Evolutionary conservation across 768 basidiomycete species (phyloP), one percentile per base, ranked within the genome.

Genomic region (Mycena albidolilacea): DNA sequence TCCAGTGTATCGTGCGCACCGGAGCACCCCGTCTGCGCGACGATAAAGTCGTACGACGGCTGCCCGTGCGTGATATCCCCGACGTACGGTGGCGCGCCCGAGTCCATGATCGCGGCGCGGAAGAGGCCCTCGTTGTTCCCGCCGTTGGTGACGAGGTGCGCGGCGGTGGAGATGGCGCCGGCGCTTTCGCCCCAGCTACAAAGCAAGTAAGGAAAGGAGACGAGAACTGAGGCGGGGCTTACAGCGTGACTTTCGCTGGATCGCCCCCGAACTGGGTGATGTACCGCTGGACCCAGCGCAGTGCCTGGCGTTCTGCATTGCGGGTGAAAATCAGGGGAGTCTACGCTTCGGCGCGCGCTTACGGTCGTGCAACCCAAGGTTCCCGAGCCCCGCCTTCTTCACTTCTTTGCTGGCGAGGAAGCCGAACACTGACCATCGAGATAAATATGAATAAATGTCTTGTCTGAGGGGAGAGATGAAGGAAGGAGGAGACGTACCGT

Each of bases 221-320:
- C n/a, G 43, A n/a, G 23, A 12, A 17, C 38, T 48, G 46, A 12
- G 46, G 19, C 7, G 7, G 10, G 8, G 64, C 77, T 23, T 52
- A 79, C 76, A 79, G 63, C 15, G 78, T 78, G 30, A 81, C 82
- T 67, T 80, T 83, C 0, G 46, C 62, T 2, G 84, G 82, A 73
- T 90, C 84, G 59, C 89, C 89, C 6, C 89, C 89, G 72, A 89
- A 90, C 0, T 82, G 81, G n/a, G 78, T 76, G 60, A 90, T 88
- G 77, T 88, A 87, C 68, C 83, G 80, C 70, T 88, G 85, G 0
- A 90, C 84, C 89, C 89, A 90, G 70, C 87, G 82, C 50, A 90
- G 73, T 2, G 87, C 87, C 30, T 82, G 76, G 17, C 83, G 79
- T 69, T 86, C 78, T 85, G 38, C 3, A 10, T 2, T 17, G n/a